phyloP scores from a whole-genome alignment of 805 yeast species.

The Metschnikowia kofuensis region DNA sequence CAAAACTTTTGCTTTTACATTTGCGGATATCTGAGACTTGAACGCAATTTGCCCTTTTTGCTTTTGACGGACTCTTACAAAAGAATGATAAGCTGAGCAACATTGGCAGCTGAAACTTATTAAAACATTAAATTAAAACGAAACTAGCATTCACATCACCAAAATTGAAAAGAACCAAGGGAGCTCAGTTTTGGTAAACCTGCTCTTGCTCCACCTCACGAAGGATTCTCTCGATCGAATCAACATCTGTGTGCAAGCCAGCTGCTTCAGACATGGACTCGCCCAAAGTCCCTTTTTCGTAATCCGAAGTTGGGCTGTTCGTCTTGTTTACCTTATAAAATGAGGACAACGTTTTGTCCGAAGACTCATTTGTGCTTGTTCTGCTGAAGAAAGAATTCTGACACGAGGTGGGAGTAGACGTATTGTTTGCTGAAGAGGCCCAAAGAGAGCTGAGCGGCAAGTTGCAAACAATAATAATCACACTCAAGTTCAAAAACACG shows the following conservation, averaged over 20 bases:
- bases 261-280: constrained; percentile 9
- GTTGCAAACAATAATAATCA: constrained; percentile 64
- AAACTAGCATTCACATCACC: too few relatives aligned
- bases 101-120: too few relatives aligned
- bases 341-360: constrained; percentile 3
- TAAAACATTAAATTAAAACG: too few relatives aligned
- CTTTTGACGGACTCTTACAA: too few relatives aligned
- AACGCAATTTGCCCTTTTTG: too few relatives aligned
- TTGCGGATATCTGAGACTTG: too few relatives aligned
- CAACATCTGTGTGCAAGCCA: constrained; percentile 8
- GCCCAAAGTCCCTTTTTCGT: constrained; percentile 12
- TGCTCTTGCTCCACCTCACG: constrained; percentile 13
- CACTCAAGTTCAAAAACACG: constrained; percentile 50
- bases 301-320: constrained; percentile 8
- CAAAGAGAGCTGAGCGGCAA: constrained; percentile 85
- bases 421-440: constrained; percentile 70
- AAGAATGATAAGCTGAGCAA: too few relatives aligned
- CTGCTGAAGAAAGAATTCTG: constrained; percentile 16
- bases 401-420: constrained; percentile 23
- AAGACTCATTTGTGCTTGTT: constrained; percentile 4
- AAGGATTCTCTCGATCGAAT: constrained; percentile 15
- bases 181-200: constrained; percentile 1
- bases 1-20: too few relatives aligned
- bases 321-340: constrained; percentile 7
- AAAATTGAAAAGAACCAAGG: too few relatives aligned